phyloP scores from a whole-genome alignment of 2,329 filamentous ascomycete species.

The Pyrenophora teres region DNA sequence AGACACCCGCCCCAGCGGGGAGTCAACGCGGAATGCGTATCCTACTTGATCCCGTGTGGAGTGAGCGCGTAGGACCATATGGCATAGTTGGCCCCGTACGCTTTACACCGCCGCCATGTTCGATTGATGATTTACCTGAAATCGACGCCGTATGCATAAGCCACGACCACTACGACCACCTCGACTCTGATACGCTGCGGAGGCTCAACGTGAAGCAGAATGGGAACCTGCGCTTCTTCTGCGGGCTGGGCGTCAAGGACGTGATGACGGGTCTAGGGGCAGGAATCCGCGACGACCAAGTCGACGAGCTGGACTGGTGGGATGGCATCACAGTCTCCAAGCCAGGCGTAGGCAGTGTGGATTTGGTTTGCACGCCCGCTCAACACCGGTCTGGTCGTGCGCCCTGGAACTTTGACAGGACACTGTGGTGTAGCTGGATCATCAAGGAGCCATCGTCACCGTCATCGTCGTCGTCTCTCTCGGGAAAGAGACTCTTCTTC shows the following conservation, averaged over 20 bases:
- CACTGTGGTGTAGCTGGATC: slow-evolving; percentile 57
- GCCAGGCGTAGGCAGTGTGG: slow-evolving; percentile 44
- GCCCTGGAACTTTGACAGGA: slow-evolving; percentile 47
- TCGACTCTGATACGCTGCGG: slow-evolving; percentile 54
- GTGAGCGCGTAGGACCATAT: slow-evolving; percentile 54
- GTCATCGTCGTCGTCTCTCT: not conserved
- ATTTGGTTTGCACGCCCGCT: slow-evolving; percentile 53
- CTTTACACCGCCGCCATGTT: slow-evolving; percentile 58
- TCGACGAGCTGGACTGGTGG: slow-evolving; percentile 59
- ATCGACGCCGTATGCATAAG: slow-evolving; percentile 59
- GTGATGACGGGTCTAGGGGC: slow-evolving; percentile 46
- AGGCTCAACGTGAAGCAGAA: slow-evolving; percentile 47
- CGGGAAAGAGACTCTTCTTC: slow-evolving; percentile 51
- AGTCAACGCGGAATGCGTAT: slow-evolving; percentile 50
- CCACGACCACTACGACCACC: slow-evolving; percentile 63
- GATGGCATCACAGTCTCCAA: slow-evolving; percentile 47
- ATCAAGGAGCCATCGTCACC: slow-evolving; percentile 35
- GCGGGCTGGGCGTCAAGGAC: slow-evolving; percentile 47
- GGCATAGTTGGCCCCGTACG: slow-evolving; percentile 56
- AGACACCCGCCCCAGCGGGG: slow-evolving; percentile 43
- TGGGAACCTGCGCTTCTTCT: slow-evolving; percentile 50
- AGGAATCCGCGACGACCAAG: slow-evolving; percentile 46
- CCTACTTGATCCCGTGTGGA: slow-evolving; percentile 61
- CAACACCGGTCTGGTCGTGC: slow-evolving; percentile 55
- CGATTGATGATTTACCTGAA: slow-evolving; percentile 55